phyloP scores from a whole-genome alignment of 2,329 filamentous ascomycete genomes.

The Aspergillus aculeatinus region DNA sequence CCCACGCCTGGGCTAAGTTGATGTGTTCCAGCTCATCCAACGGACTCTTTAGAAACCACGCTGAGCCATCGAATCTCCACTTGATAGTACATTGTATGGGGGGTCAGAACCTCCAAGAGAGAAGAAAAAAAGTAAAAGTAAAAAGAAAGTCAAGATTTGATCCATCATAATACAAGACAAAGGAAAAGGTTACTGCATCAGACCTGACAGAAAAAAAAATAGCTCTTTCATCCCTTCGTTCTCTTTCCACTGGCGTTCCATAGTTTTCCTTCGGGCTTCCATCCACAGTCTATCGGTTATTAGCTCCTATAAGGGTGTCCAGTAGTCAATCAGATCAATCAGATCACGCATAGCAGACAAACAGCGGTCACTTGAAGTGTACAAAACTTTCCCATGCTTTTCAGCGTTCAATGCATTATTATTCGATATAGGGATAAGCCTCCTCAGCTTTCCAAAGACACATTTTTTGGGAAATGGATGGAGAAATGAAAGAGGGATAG shows the following conservation, averaged over 20 bases:
- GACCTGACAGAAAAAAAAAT: not conserved
- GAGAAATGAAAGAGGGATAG: conserved; percentile 3
- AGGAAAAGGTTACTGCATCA: not conserved
- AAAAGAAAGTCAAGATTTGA: not conserved
- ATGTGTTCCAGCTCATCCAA: not conserved
- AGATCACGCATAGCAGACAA: conserved; percentile 15
- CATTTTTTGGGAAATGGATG: not conserved
- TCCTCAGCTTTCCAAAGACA: conserved; percentile 11
- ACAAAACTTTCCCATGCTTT: conserved; percentile 16
- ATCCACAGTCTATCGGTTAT: conserved; percentile 15
- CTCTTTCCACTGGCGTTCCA: not conserved
- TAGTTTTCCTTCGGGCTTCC: conserved; percentile 8
- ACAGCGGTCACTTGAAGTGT: conserved; percentile 15
- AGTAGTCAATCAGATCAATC: conserved; percentile 20
- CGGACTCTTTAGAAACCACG: not conserved
- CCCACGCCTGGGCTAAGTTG: not conserved
- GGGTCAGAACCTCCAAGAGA: too few species aligned
- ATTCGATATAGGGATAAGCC: conserved; percentile 15
- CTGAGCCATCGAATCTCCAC: not conserved
- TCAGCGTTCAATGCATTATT: conserved; percentile 16
- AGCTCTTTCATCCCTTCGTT: not conserved
- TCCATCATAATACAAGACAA: not conserved
- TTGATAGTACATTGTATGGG: not conserved
- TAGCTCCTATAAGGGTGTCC: conserved; percentile 17
- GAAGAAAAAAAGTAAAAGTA: too few species aligned